Evolutionary conservation across 352 stramenopile genomes (phyloP).

Genomic region (Sclerospora graminicola): DNA sequence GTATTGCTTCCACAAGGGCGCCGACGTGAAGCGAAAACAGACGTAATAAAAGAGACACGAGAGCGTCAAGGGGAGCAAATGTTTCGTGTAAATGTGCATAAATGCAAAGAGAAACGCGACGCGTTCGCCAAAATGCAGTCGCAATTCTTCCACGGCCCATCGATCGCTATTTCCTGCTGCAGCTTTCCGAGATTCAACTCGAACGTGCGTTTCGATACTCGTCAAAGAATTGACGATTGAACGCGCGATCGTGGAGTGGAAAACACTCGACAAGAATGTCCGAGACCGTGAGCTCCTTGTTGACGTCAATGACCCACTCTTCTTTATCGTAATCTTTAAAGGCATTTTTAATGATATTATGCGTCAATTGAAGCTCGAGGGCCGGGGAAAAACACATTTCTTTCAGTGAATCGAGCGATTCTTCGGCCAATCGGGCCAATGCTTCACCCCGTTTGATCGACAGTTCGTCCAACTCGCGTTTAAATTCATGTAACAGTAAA

Average conservation of each 20-base stretch:
- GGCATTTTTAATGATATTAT: slow-evolving; percentile 85
- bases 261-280: slow-evolving; percentile 78
- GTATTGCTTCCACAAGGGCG: slow-evolving; percentile 60
- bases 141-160: slow-evolving; percentile 79
- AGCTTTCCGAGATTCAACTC: slow-evolving; percentile 58
- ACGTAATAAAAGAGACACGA: slow-evolving; percentile 71
- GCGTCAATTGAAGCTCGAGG: slow-evolving; percentile 75
- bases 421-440: slow-evolving; percentile 56
- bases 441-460: slow-evolving; percentile 67
- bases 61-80: slow-evolving; percentile 58
- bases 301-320: slow-evolving; percentile 79
- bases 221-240: slow-evolving; percentile 83
- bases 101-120: slow-evolving; percentile 86
- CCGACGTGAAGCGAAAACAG: slow-evolving; percentile 48
- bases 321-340: slow-evolving; percentile 84
- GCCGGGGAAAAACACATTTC: slow-evolving; percentile 81
- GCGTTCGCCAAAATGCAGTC: slow-evolving; percentile 79
- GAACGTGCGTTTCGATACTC: slow-evolving; percentile 81
- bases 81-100: slow-evolving; percentile 88
- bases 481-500: slow-evolving; percentile 79
- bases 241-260: slow-evolving; percentile 71
- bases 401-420: slow-evolving; percentile 67
- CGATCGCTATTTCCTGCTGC: slow-evolving; percentile 70
- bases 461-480: slow-evolving; percentile 79
- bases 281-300: slow-evolving; percentile 67